Evolutionary conservation across 1,284 basidiomycete species (phyloP).

Genomic region (Pseudozyma hubeiensis): DNA sequence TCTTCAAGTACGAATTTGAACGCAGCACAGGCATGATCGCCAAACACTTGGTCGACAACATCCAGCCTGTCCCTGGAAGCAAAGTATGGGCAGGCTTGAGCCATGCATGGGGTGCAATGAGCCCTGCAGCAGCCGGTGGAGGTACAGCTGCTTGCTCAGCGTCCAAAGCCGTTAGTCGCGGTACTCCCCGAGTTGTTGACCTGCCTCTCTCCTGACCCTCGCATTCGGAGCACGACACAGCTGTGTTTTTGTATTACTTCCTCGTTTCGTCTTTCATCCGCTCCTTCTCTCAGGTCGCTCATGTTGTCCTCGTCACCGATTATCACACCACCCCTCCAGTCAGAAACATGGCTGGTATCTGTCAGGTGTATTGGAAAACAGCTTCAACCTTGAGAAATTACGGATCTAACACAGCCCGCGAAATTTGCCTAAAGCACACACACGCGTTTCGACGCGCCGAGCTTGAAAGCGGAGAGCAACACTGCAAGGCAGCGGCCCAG

Average conservation of each 20-base stretch:
- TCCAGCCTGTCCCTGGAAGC: slow-evolving; percentile 63
- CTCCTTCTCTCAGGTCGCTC: not conserved
- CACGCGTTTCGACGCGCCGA: no score
- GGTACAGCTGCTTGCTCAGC: slow-evolving; percentile 19
- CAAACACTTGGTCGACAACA: slow-evolving; percentile 62
- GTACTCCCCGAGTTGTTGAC: not conserved
- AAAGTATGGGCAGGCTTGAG: slow-evolving; percentile 53
- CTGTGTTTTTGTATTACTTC: not conserved
- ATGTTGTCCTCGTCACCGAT: no score
- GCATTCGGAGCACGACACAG: not conserved
- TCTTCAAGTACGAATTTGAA: slow-evolving; percentile 65
- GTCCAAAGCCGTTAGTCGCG: not conserved
- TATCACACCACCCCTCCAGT: not conserved
- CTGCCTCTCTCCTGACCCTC: not conserved
- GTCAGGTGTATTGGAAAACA: no score
- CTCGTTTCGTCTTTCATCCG: not conserved
- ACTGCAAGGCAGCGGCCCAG: no score
- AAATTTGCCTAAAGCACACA: no score
- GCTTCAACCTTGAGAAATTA: no score
- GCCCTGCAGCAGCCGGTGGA: slow-evolving; percentile 20
- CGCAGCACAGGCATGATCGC: slow-evolving; percentile 56
- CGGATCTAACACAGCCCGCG: no score
- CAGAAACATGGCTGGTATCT: no score
- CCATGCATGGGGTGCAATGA: slow-evolving; percentile 37
- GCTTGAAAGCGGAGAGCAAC: no score